A percentile compares a stretch with the other conserved stretches of the same genome.
Evolutionary conservation across 2,329 filamentous ascomycete species (phyloP).

Genomic region (Aspergillus sp.): DNA sequence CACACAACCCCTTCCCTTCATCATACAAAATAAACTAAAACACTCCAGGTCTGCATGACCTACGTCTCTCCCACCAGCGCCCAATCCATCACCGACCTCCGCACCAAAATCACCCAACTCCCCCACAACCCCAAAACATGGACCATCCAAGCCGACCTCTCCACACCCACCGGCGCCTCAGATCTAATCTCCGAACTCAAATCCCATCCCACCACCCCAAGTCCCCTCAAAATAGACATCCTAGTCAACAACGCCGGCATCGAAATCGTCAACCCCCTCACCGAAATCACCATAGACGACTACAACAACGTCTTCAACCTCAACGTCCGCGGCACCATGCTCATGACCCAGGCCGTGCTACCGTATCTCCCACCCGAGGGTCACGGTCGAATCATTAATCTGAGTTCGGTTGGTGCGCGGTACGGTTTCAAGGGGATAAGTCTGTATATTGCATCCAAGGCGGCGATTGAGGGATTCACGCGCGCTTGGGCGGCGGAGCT

Average conservation of each 20-base stretch:
- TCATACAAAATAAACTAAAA: background rate
- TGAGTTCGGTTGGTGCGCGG: constrained; percentile 42
- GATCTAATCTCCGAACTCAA: background rate
- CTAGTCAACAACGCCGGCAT: constrained; percentile 11
- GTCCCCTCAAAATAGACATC: constrained; percentile 6
- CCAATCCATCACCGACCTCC: background rate
- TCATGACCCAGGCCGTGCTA: constrained; percentile 10
- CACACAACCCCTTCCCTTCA: background rate
- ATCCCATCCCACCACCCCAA: background rate
- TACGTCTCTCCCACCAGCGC: background rate
- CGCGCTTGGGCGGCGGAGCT: constrained; percentile 62
- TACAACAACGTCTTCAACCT: constrained; percentile 8
- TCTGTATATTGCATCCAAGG: constrained; percentile 61
- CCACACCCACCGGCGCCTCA: background rate
- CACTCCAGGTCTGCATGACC: constrained; percentile 1
- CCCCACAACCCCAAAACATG: background rate
- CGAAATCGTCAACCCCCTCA: background rate
- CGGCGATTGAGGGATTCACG: constrained; percentile 62
- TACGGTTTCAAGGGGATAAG: constrained; percentile 49
- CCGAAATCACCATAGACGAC: background rate
- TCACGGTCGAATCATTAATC: constrained; percentile 5
- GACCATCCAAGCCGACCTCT: constrained; percentile 6
- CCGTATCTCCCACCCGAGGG: constrained; percentile 3
- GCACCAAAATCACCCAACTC: background rate
- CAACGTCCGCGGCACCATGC: constrained; percentile 10